Evolutionary conservation across 1,284 basidiomycete genomes (phyloP).

Genomic region (Austroboletus niveus): DNA sequence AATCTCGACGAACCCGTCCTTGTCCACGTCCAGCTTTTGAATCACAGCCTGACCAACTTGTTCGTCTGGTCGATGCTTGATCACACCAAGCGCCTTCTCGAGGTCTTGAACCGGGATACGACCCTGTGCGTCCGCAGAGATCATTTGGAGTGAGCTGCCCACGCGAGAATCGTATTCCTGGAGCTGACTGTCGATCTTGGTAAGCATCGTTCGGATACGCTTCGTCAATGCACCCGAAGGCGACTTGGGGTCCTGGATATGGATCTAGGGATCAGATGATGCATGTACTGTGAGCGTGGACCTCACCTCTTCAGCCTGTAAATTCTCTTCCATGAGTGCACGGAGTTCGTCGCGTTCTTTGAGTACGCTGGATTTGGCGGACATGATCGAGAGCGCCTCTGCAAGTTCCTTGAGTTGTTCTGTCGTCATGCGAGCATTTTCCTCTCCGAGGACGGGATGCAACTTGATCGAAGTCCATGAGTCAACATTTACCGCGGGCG

Average conservation of each 20-base stretch:
- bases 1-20: constrained; percentile 91
- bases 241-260: constrained; percentile 66
- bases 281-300: background rate
- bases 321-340: constrained; percentile 88
- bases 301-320: constrained; percentile 78
- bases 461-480: constrained; percentile 27
- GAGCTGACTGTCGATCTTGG: constrained; percentile 92
- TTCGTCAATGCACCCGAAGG: constrained; percentile 85
- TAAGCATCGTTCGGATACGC: constrained; percentile 93
- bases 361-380: constrained; percentile 94
- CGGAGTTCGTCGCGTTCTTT: constrained; percentile 94
- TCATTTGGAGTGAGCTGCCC: constrained; percentile 91
- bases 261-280: no score
- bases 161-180: constrained; percentile 91
- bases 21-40: constrained; percentile 93
- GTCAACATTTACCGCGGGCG: background rate
- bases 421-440: constrained; percentile 91
- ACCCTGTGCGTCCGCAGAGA: constrained; percentile 89
- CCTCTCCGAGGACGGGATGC: constrained; percentile 51
- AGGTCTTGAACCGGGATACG: constrained; percentile 90
- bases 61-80: constrained; percentile 92
- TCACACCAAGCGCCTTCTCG: constrained; percentile 87
- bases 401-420: constrained; percentile 95
- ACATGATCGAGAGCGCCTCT: constrained; percentile 89
- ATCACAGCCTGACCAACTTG: constrained; percentile 88